phyloP scores from a whole-genome alignment of 306 rosid genomes.

The Luffa aegyptiaca region DNA sequence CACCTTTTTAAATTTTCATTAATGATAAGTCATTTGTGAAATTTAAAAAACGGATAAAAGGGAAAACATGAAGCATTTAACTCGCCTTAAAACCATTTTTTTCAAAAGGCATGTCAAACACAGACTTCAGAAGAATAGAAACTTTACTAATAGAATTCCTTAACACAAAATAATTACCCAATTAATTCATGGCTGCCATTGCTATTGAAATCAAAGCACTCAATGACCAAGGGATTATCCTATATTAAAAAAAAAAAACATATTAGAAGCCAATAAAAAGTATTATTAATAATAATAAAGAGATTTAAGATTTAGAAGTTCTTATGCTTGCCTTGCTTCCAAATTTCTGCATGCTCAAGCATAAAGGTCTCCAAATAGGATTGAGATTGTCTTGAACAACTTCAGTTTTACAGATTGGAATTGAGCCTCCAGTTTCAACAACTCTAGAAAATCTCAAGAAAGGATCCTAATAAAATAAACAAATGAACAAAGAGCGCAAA shows the following conservation, averaged over 20 bases:
- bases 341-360: constrained; percentile 50
- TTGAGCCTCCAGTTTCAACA: constrained; percentile 59
- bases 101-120: background rate
- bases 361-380: constrained; percentile 73
- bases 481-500: background rate
- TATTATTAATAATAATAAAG: background rate
- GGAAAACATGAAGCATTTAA: background rate
- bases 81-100: background rate
- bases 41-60: background rate
- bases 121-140: background rate
- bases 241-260: constrained; percentile 15
- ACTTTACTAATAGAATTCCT: background rate
- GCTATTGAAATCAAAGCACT: constrained; percentile 87
- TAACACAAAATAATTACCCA: constrained; percentile 38
- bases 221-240: constrained; percentile 71
- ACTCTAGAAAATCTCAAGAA: constrained; percentile 66
- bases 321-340: constrained; percentile 57
- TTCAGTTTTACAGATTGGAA: constrained; percentile 92
- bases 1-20: background rate
- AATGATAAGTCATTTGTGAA: background rate
- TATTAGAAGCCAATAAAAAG: background rate
- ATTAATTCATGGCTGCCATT: constrained; percentile 62
- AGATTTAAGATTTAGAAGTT: background rate
- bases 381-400: constrained; percentile 53
- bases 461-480: constrained; percentile 51